phyloP scores from a whole-genome alignment of 2,329 filamentous ascomycete genomes.

The Trichophaea hybrida region DNA sequence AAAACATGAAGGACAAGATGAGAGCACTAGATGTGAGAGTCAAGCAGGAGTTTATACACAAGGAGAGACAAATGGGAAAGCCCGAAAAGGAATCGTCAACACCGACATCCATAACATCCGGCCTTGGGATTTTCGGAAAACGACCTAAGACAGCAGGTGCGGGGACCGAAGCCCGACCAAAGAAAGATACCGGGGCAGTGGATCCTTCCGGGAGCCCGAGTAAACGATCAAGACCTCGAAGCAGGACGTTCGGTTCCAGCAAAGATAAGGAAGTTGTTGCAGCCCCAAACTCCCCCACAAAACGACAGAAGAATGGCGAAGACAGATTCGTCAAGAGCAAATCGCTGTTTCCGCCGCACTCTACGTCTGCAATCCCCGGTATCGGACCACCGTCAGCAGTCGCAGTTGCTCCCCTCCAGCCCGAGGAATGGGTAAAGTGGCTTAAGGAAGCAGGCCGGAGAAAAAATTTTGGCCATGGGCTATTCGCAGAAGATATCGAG shows the following conservation, averaged over 20 bases:
- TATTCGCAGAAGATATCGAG: slow-evolving; percentile 58
- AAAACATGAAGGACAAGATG: slow-evolving; percentile 92
- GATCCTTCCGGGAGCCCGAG: slow-evolving; percentile 19
- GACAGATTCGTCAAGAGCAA: not conserved
- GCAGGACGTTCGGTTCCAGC: slow-evolving; percentile 20
- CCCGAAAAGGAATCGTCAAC: slow-evolving; percentile 32
- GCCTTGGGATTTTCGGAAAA: slow-evolving; percentile 29
- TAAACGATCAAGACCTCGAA: slow-evolving; percentile 34
- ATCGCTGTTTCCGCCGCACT: slow-evolving; percentile 14
- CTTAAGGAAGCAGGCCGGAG: slow-evolving; percentile 56
- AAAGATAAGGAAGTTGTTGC: slow-evolving; percentile 17
- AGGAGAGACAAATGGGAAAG: slow-evolving; percentile 46
- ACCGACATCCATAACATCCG: slow-evolving; percentile 29
- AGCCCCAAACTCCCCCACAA: slow-evolving; percentile 15
- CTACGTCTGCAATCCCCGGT: slow-evolving; percentile 10
- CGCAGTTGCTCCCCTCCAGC: slow-evolving; percentile 31
- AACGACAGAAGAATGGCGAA: slow-evolving; percentile 15
- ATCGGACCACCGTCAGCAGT: slow-evolving; percentile 14
- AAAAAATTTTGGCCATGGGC: slow-evolving; percentile 70
- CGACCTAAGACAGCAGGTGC: slow-evolving; percentile 33
- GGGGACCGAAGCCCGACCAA: slow-evolving; percentile 31
- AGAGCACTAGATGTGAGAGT: slow-evolving; percentile 72
- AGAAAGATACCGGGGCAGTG: slow-evolving; percentile 33
- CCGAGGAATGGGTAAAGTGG: slow-evolving; percentile 46
- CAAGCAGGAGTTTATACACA: slow-evolving; percentile 89